Conservation (phyloP, 768 basidiomycete species). For the Phlegmacium glaucopus region DNA sequence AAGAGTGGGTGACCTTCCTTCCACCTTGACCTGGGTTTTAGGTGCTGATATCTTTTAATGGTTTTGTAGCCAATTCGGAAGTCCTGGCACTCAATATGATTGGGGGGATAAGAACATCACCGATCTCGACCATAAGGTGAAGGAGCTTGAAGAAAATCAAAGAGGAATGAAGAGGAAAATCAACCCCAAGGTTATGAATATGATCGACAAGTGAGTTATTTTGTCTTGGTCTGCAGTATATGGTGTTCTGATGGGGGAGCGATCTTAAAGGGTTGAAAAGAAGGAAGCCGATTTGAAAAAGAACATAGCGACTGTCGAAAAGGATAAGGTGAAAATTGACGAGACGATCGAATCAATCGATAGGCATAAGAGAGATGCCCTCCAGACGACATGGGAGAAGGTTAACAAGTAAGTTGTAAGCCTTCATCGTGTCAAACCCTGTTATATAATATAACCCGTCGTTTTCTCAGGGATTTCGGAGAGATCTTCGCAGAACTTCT, state of each 20-base stretch:
- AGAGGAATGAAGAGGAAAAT: slow-evolving; percentile 93
- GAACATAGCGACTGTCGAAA: slow-evolving; percentile 83
- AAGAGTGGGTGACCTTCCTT: slow-evolving; percentile 60
- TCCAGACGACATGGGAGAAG: slow-evolving; percentile 95
- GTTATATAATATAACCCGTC: not conserved
- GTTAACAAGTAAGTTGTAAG: slow-evolving; percentile 71
- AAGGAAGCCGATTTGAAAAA: slow-evolving; percentile 82
- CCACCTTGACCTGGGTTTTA: not conserved
- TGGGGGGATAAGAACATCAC: slow-evolving; percentile 64
- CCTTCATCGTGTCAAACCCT: not conserved
- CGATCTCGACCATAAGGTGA: slow-evolving; percentile 57
- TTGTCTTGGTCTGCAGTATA: not conserved
- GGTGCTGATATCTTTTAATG: not conserved
- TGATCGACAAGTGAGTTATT: slow-evolving; percentile 82
- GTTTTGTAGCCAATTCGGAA: slow-evolving; percentile 71
- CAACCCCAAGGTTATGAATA: slow-evolving; percentile 92
- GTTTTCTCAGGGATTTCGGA: slow-evolving; percentile 80
- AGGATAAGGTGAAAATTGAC: slow-evolving; percentile 95
- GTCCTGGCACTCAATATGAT: slow-evolving; percentile 77
- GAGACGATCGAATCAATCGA: slow-evolving; percentile 92
- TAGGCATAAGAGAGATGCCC: slow-evolving; percentile 88
- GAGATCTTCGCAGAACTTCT: slow-evolving; percentile 93
- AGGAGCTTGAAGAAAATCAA: slow-evolving; percentile 73
- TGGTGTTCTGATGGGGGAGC: not conserved
- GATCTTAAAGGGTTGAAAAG: slow-evolving; percentile 77